Conservation (phyloP, 768 basidiomycete species). For the Lactarius hatsudake region DNA sequence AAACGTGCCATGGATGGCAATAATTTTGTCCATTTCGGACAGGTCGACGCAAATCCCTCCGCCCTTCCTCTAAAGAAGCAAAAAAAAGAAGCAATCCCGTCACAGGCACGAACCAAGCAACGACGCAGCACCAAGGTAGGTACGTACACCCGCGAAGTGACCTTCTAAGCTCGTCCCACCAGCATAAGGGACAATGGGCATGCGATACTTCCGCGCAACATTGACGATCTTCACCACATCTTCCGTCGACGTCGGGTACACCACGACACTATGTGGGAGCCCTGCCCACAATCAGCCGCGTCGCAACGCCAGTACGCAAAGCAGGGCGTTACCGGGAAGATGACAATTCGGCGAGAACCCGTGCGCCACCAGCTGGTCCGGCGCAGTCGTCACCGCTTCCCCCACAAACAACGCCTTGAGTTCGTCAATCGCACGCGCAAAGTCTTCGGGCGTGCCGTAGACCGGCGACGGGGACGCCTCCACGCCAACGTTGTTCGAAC, state of each 20-base stretch:
- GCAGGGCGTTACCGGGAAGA: slow-evolving; percentile 24
- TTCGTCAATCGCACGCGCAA: slow-evolving; percentile 32
- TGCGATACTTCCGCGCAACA: slow-evolving; percentile 66
- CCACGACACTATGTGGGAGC: slow-evolving; percentile 53
- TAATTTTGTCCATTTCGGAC: slow-evolving; percentile 72
- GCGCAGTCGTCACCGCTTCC: slow-evolving; percentile 26
- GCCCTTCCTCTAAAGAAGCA: slow-evolving; percentile 20
- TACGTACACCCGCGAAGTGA: slow-evolving; percentile 60
- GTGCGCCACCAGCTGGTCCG: slow-evolving; percentile 29
- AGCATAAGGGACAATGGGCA: slow-evolving; percentile 77
- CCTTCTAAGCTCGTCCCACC: slow-evolving; percentile 85
- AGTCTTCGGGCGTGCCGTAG: slow-evolving; percentile 33
- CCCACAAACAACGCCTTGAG: slow-evolving; percentile 23
- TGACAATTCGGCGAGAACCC: slow-evolving; percentile 32
- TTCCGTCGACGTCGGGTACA: slow-evolving; percentile 66
- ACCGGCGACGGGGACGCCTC: neutral
- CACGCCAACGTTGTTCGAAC: neutral
- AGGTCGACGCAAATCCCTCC: slow-evolving; percentile 82
- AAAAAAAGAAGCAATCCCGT: neutral
- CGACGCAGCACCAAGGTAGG: neutral
- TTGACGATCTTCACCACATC: slow-evolving; percentile 80
- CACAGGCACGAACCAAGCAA: neutral
- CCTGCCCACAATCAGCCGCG: slow-evolving; percentile 32
- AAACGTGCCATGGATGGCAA: slow-evolving; percentile 66
- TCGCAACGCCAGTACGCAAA: neutral